These are phyloP conservation scores for Fraxinus greggii DNA, from an alignment of 305 asterid species.

Conservation along the genomic window DNA sequence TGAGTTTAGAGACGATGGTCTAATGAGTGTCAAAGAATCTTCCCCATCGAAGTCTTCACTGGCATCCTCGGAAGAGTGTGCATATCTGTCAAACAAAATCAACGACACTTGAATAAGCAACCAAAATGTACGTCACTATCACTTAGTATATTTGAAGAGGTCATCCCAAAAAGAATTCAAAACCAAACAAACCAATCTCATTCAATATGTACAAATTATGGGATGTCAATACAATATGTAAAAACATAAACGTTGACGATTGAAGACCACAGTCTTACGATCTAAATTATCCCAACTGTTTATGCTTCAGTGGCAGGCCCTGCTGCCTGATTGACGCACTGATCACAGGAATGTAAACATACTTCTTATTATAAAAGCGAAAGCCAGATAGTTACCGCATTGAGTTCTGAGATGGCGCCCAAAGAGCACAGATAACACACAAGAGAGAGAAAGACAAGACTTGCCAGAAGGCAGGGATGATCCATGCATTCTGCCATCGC, in stretches of 20 bases:
- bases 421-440: conserved; percentile 84
- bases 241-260: not conserved
- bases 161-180: not conserved
- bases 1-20: conserved; percentile 50
- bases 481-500: conserved; percentile 92
- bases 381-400: conserved; percentile 51
- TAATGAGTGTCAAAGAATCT: conserved; percentile 68
- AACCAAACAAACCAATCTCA: not conserved
- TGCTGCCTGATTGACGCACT: not conserved
- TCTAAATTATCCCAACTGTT: not conserved
- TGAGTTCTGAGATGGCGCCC: conserved; percentile 94
- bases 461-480: conserved; percentile 97
- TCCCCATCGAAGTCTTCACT: conserved; percentile 80
- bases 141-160: not conserved
- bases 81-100: conserved; percentile 47
- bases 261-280: not conserved
- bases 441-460: conserved; percentile 81
- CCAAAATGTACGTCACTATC: not conserved
- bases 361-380: not conserved
- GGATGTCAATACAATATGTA: not conserved
- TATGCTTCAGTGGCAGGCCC: not conserved
- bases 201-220: not conserved
- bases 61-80: conserved; percentile 75
- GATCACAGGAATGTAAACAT: conserved; percentile 1
- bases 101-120: not conserved